phyloP scores from a whole-genome alignment of 192 early-diverging fungal genomes.

The Backusella tuberculispora region DNA sequence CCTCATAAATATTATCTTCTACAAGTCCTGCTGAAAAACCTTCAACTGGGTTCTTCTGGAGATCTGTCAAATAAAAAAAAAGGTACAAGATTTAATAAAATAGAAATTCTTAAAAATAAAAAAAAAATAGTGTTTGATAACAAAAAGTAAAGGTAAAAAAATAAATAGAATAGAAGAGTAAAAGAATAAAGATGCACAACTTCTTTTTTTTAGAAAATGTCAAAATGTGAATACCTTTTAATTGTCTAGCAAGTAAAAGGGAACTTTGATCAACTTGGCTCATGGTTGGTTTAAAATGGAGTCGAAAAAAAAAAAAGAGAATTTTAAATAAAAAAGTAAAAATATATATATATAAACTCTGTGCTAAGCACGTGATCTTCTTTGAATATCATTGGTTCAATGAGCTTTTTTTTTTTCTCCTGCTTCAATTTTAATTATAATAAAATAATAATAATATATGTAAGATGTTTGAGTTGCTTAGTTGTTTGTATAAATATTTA shows the following conservation, averaged over 20 bases:
- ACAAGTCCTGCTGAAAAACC: conserved; percentile 92
- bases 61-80: conserved; percentile 51
- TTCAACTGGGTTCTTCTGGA: conserved; percentile 72
- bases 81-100: conserved; percentile 14
- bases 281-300: conserved; percentile 4
- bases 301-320: conserved; percentile 13
- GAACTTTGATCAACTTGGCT: conserved; percentile 41
- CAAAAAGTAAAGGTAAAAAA: conserved; percentile 19
- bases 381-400: background rate
- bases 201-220: conserved; percentile 2
- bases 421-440: too few relatives aligned
- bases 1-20: conserved; percentile 87
- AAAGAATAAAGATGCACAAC: background rate
- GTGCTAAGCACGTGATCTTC: background rate
- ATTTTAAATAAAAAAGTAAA: background rate
- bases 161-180: background rate
- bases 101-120: conserved; percentile 22
- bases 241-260: conserved; percentile 52
- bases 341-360: background rate
- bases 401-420: too few relatives aligned
- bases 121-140: background rate
- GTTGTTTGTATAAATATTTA: too few relatives aligned
- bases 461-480: too few relatives aligned
- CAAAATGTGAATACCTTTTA: conserved; percentile 43
- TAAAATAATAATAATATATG: too few relatives aligned